These are phyloP conservation scores for Cercospora beticola DNA, from an alignment of 2,329 filamentous ascomycete species.

Conservation along the genomic window DNA sequence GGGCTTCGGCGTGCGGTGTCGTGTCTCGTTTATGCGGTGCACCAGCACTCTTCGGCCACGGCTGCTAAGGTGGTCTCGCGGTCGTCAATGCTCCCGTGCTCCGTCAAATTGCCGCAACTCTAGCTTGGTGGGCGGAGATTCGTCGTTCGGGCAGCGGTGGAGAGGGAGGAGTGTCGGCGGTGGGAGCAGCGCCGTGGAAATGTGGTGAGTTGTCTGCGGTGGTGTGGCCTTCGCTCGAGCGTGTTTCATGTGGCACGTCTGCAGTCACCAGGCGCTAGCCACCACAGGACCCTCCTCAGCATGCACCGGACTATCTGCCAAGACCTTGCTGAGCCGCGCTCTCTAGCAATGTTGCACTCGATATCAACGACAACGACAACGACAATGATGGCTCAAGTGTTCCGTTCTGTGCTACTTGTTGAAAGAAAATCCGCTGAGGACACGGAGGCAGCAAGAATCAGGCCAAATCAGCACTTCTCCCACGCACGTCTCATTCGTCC, in stretches of 20 bases:
- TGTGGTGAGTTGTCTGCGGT: neutral
- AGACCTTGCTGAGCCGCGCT: neutral
- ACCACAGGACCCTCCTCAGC: neutral
- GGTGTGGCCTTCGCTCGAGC: neutral
- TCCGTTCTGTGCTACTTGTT: neutral
- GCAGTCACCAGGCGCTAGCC: neutral
- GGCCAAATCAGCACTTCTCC: neutral
- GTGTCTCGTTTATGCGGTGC: neutral
- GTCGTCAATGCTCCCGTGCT: constrained; percentile 5
- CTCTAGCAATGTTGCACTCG: neutral
- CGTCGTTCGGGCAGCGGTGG: neutral
- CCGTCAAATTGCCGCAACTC: neutral
- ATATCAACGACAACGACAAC: neutral
- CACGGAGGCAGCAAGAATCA: neutral
- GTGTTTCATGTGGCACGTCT: neutral
- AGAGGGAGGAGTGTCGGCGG: neutral
- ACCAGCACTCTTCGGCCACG: neutral
- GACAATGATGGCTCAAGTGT: neutral
- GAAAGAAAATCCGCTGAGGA: neutral
- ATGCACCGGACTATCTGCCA: neutral
- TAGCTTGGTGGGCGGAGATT: neutral
- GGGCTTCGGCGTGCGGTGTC: neutral
- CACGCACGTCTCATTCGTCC: neutral
- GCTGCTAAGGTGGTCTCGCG: neutral
- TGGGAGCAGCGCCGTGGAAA: neutral